Evolutionary conservation across 2,329 filamentous ascomycete species (phyloP).

Genomic region (Clarireedia paspali): DNA sequence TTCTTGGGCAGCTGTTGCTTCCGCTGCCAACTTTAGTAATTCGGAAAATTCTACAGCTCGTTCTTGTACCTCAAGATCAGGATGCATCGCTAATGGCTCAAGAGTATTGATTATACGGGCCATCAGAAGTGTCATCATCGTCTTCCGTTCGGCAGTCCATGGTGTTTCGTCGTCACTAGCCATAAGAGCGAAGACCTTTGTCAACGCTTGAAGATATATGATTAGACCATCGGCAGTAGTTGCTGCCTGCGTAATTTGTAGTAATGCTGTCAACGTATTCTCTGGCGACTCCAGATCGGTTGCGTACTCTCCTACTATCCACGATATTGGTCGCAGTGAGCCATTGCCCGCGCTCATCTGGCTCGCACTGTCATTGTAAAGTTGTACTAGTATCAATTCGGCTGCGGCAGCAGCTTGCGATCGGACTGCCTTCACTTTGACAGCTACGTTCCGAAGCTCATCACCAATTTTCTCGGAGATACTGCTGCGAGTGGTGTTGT

Average conservation of each 20-base stretch:
- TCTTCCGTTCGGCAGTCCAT: slow-evolving; percentile 70
- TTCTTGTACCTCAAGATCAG: slow-evolving; percentile 89
- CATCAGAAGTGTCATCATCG: slow-evolving; percentile 67
- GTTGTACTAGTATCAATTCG: slow-evolving; percentile 62
- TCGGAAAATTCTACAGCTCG: slow-evolving; percentile 89
- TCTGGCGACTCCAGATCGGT: slow-evolving; percentile 62
- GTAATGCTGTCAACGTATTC: slow-evolving; percentile 63
- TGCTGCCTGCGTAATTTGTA: slow-evolving; percentile 54
- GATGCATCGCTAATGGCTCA: slow-evolving; percentile 72
- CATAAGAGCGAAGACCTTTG: slow-evolving; percentile 75
- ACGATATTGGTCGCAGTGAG: slow-evolving; percentile 68
- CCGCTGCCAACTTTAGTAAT: slow-evolving; percentile 75
- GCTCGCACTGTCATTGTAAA: slow-evolving; percentile 44
- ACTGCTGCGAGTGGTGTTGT: slow-evolving; percentile 23
- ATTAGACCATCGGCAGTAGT: slow-evolving; percentile 59
- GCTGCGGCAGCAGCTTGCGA: slow-evolving; percentile 75
- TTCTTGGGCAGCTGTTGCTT: slow-evolving; percentile 65
- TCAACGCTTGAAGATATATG: slow-evolving; percentile 72
- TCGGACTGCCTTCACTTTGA: slow-evolving; percentile 81
- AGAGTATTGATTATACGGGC: slow-evolving; percentile 75
- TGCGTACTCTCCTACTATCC: slow-evolving; percentile 85
- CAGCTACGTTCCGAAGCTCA: slow-evolving; percentile 83
- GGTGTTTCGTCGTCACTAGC: slow-evolving; percentile 54
- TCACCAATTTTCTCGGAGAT: slow-evolving; percentile 68
- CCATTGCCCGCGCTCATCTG: slow-evolving; percentile 51